Percentiles rank a stretch among this genome's conserved stretches.
Conservation (phyloP, 2,329 filamentous ascomycete species). For the Alternaria rosae region DNA sequence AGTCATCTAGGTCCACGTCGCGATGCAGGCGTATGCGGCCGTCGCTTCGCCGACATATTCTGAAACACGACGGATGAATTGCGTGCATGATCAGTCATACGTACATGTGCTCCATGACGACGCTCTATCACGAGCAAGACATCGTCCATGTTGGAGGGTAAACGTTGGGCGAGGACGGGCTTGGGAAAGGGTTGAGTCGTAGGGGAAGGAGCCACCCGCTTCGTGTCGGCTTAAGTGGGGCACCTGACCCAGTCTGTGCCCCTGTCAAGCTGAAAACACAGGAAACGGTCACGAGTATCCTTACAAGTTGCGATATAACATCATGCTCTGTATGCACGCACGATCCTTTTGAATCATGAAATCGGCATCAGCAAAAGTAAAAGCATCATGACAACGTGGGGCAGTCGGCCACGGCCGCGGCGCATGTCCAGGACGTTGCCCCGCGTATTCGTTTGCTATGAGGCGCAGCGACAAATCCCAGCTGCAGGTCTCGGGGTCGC, state of each 20-base stretch:
- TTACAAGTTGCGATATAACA: conserved; percentile 18
- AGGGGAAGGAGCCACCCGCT: conserved; percentile 15
- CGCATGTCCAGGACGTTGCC: conserved; percentile 25
- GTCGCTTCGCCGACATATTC: conserved; percentile 31
- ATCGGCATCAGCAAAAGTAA: conserved; percentile 13
- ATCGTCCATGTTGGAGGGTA: neutral
- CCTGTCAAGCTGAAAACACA: conserved; percentile 45
- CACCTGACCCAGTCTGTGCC: conserved; percentile 21
- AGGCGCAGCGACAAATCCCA: conserved; percentile 40
- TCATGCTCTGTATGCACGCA: conserved; percentile 42
- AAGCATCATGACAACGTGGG: conserved; percentile 20
- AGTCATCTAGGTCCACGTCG: conserved; percentile 47
- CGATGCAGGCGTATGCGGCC: conserved; percentile 30
- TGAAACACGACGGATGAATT: conserved; percentile 40
- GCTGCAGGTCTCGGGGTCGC: conserved; percentile 31
- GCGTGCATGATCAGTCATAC: conserved; percentile 30
- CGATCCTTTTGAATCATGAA: conserved; percentile 12
- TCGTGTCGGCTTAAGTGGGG: conserved; percentile 32
- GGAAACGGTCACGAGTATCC: conserved; percentile 21
- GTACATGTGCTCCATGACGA: conserved; percentile 20
- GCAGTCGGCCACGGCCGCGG: conserved; percentile 40
- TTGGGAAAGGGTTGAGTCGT: conserved; percentile 4
- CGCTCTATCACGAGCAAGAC: conserved; percentile 3
- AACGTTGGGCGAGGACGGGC: conserved; percentile 5
- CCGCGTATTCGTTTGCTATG: conserved; percentile 31